Percentiles rank a stretch among this genome's conserved stretches.
These are phyloP conservation scores for Sporisorium graminicola DNA, from an alignment of 1,284 basidiomycete species.

Conservation along the genomic window DNA sequence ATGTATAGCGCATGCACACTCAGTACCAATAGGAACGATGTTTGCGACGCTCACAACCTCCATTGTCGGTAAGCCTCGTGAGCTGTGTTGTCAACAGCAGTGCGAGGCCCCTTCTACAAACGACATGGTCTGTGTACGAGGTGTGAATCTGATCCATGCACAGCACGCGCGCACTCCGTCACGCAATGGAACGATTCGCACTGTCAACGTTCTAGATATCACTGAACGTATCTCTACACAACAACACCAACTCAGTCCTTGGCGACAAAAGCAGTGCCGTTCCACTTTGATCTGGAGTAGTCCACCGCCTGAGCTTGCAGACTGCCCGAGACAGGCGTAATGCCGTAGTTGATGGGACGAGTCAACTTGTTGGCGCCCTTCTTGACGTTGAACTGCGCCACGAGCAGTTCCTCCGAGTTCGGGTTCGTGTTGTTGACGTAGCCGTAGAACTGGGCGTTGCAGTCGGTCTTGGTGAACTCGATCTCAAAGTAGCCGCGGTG, in stretches of 20 bases:
- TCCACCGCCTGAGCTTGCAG: constrained; percentile 49
- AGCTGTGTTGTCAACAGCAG: too few relatives aligned
- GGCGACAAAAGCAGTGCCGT: constrained; percentile 50
- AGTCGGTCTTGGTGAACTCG: constrained; percentile 41
- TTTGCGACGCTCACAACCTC: too few relatives aligned
- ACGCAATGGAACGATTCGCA: constrained; percentile 3
- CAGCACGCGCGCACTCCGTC: too few relatives aligned
- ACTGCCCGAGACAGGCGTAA: constrained; percentile 41
- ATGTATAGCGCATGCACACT: constrained; percentile 10
- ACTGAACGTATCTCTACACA: neutral
- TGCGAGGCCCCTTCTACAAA: too few relatives aligned
- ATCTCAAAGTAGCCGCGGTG: constrained; percentile 75
- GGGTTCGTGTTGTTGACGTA: constrained; percentile 75
- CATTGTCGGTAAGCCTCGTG: too few relatives aligned
- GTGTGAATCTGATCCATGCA: too few relatives aligned
- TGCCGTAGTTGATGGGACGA: constrained; percentile 74
- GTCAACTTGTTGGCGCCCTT: constrained; percentile 74
- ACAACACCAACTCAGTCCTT: constrained; percentile 14
- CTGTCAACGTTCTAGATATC: neutral
- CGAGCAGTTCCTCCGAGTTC: constrained; percentile 72
- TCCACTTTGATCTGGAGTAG: constrained; percentile 50
- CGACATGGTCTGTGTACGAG: too few relatives aligned
- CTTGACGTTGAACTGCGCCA: constrained; percentile 69
- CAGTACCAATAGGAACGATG: too few relatives aligned
- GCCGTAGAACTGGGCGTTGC: constrained; percentile 76